phyloP scores from a whole-genome alignment of 2,329 filamentous ascomycete species.

The Clonostachys rosea region DNA sequence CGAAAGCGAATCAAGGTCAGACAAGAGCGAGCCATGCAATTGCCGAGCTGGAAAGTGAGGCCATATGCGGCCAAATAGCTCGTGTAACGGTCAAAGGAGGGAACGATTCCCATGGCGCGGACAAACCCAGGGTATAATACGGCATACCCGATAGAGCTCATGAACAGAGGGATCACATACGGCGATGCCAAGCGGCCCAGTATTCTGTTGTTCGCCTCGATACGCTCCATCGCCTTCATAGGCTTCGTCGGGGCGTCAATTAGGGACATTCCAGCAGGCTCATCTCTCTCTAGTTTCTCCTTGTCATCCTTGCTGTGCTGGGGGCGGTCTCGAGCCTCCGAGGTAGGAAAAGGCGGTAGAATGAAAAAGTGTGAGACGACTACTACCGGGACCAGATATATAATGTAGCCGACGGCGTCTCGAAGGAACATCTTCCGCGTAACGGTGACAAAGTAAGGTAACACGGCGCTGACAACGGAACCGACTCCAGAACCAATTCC shows the following conservation, averaged over 20 bases:
- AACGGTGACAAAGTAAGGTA: conserved; percentile 20
- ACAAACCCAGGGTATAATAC: conserved; percentile 18
- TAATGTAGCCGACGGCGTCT: conserved; percentile 16
- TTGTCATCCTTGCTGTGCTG: conserved; percentile 9
- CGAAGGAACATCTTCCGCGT: conserved; percentile 17
- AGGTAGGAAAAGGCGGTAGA: conserved; percentile 11
- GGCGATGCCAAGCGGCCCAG: conserved; percentile 8
- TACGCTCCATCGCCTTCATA: conserved; percentile 3
- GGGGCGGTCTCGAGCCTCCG: conserved; percentile 6
- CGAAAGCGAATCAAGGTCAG: conserved; percentile 9
- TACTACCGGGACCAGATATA: conserved; percentile 15
- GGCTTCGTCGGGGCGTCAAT: not conserved
- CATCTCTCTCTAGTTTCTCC: conserved; percentile 7
- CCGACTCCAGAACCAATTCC: conserved; percentile 23
- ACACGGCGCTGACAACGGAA: conserved; percentile 14
- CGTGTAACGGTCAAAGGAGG: conserved; percentile 15
- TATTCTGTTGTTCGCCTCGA: conserved; percentile 8
- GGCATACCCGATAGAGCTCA: conserved; percentile 12
- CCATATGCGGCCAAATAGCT: conserved; percentile 18
- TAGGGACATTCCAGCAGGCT: no score
- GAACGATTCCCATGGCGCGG: conserved; percentile 15
- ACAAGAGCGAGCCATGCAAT: conserved; percentile 13
- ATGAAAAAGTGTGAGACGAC: conserved; percentile 18
- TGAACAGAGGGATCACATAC: conserved; percentile 17
- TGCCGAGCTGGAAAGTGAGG: conserved; percentile 19